A percentile compares a stretch with the other conserved stretches of the same genome.
These are phyloP conservation scores for Trichophyton rubrum DNA, from an alignment of 2,329 filamentous ascomycete genomes.

Conservation along the genomic window DNA sequence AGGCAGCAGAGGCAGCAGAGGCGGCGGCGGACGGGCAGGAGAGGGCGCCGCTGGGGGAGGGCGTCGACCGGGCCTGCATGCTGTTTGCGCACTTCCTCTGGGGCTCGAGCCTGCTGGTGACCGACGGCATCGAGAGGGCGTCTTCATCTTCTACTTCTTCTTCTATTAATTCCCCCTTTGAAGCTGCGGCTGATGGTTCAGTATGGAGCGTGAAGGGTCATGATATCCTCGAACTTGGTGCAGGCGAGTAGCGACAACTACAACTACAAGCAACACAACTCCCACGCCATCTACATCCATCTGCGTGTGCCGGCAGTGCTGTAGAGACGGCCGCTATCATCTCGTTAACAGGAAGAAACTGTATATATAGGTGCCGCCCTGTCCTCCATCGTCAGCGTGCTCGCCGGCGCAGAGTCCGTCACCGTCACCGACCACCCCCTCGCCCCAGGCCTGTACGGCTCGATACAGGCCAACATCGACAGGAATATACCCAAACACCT, in stretches of 20 bases:
- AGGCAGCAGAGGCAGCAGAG: background rate
- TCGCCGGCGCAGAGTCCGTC: constrained; percentile 28
- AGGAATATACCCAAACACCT: constrained; percentile 31
- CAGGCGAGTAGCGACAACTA: constrained; percentile 36
- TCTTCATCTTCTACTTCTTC: background rate
- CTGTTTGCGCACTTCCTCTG: constrained; percentile 50
- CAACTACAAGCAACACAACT: too few relatives aligned
- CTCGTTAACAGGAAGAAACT: too few relatives aligned
- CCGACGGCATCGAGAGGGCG: constrained; percentile 26
- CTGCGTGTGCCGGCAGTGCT: too few relatives aligned
- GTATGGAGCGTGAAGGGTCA: constrained; percentile 37
- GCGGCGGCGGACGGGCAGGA: background rate
- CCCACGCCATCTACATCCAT: too few relatives aligned
- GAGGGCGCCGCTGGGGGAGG: constrained; percentile 14
- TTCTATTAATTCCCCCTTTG: background rate
- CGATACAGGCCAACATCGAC: constrained; percentile 37
- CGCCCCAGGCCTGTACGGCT: constrained; percentile 28
- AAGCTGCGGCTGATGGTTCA: constrained; percentile 10
- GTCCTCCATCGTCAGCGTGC: constrained; percentile 28
- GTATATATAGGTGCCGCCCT: constrained; percentile 27
- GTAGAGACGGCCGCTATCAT: too few relatives aligned
- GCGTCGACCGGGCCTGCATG: constrained; percentile 19
- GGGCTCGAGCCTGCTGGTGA: constrained; percentile 40
- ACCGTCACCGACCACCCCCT: constrained; percentile 41
- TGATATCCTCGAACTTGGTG: constrained; percentile 46